phyloP scores from a whole-genome alignment of 768 basidiomycete genomes.

The Calocera cornea region DNA sequence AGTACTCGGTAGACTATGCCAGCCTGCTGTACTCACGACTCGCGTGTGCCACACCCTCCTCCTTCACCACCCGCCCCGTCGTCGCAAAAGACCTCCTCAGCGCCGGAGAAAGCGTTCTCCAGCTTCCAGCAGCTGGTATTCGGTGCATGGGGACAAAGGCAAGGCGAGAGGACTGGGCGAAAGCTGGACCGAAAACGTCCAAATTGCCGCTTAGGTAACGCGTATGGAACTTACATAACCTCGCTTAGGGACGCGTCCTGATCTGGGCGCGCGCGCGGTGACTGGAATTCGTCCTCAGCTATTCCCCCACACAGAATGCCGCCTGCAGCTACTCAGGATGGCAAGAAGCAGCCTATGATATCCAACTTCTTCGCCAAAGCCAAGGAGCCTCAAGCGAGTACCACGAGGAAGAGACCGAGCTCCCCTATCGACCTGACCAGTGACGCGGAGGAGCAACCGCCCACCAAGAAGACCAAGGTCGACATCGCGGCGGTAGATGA shows the following conservation, averaged over 20 bases:
- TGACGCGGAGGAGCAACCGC: constrained; percentile 22
- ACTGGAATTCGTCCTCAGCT: not conserved
- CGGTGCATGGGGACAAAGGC: not conserved
- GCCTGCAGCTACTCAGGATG: not conserved
- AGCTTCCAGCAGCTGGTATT: not conserved
- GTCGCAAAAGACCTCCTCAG: not conserved
- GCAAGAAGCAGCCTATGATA: constrained; percentile 26
- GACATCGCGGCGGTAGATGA: not conserved
- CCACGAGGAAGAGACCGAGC: constrained; percentile 23
- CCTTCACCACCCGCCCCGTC: not conserved
- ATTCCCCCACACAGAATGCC: not conserved
- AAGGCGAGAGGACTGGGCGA: not conserved
- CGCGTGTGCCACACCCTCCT: constrained; percentile 9
- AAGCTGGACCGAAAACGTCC: not conserved
- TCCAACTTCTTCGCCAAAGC: constrained; percentile 32
- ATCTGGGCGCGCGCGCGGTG: not conserved
- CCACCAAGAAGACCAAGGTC: not conserved
- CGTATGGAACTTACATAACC: not conserved
- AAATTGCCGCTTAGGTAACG: not conserved
- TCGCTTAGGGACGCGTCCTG: not conserved
- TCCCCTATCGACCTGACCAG: constrained; percentile 43
- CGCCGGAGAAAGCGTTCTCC: not conserved
- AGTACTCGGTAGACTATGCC: not conserved
- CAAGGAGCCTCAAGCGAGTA: not conserved
- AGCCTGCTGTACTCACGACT: constrained; percentile 9